Base-by-base conservation (phyloP, 768 basidiomycete species). In the Agaricus subrufescens region DNA sequence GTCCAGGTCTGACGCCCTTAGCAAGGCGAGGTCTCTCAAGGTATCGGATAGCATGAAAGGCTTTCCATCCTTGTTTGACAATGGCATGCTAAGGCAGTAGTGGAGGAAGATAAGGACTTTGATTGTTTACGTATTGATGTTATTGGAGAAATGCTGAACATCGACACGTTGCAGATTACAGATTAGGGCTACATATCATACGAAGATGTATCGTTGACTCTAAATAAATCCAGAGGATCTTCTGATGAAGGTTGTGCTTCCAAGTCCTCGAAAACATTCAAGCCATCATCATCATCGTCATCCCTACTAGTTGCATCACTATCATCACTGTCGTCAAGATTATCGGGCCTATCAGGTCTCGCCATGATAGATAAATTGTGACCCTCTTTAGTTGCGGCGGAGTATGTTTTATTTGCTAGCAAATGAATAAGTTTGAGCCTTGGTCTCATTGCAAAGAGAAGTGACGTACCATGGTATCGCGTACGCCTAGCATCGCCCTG, bases 1-100 rank as follows among this genome's bases (percentile, higher is more conserved):
- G 59, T 75, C 71, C 15, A 71, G 44, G 38, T 78, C 81, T 9
- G 85, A 82, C 27, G 82, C 81, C 29, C 86, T 81, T 19, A 91
- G 71, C 31, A 89, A 68, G 4, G 89, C 88, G 25, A 92, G 80
- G 68, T 92, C 90, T 11, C 79, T 84, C 38, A 91, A 75, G 6
- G 82, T 83, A 54, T 83, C 78, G 56, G 74, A 67, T 30, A 89
- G 75, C 6, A 82, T 72, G 42, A 91, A 73, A 11, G 83, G 78
- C 58, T 82, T 77, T 23, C 54, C 63, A 52, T 71, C 71, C 73
- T 73, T 70, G 30, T 65, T 71, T 66, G 52, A 69, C 61, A 66
- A 61, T 61, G 19, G 52, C 43, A 25, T 42, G 25, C 31, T 54
- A 27, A 10, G n/a, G 29, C 14, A 23, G 40, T 15, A 10, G 23